Evolutionary conservation across 2,329 filamentous ascomycete genomes (phyloP).

Genomic region (Penicillium corylophilum): DNA sequence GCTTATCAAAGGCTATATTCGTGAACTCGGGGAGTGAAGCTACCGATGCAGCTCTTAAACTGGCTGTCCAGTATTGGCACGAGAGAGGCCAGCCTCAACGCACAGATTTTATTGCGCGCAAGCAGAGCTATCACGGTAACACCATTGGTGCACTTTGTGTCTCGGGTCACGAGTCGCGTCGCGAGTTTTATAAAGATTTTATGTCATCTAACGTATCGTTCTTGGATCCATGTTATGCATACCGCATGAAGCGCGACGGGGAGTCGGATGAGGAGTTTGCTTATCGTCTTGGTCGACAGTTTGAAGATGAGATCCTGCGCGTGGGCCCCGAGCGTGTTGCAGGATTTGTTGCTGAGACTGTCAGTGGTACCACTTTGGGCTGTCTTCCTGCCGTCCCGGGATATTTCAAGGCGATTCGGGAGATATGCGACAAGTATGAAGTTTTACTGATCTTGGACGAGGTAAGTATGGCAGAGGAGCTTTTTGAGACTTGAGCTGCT

Average conservation of each 20-base stretch:
- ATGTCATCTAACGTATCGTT: not conserved
- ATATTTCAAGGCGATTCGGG: slow-evolving; percentile 65
- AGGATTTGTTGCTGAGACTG: slow-evolving; percentile 47
- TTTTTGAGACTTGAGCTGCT: not conserved
- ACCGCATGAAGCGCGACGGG: not conserved
- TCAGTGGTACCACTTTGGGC: slow-evolving; percentile 52
- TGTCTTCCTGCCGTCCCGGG: slow-evolving; percentile 63
- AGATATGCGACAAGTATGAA: slow-evolving; percentile 66
- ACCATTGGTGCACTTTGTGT: slow-evolving; percentile 50
- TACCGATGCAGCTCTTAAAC: slow-evolving; percentile 50
- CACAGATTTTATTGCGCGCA: slow-evolving; percentile 45
- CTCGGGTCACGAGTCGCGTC: slow-evolving; percentile 35
- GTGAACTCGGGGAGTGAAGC: slow-evolving; percentile 33
- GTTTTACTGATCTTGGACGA: slow-evolving; percentile 72
- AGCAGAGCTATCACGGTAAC: slow-evolving; percentile 53
- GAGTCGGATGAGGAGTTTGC: slow-evolving; percentile 47
- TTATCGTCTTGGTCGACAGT: slow-evolving; percentile 41
- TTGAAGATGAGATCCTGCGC: slow-evolving; percentile 50
- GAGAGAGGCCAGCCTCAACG: slow-evolving; percentile 42
- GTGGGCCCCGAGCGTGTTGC: slow-evolving; percentile 45
- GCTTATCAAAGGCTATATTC: not conserved
- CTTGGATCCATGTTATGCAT: not conserved
- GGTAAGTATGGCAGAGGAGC: slow-evolving; percentile 36
- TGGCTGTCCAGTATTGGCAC: slow-evolving; percentile 50
- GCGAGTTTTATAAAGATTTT: not conserved